Evolutionary conservation across 1,284 basidiomycete genomes (phyloP), one percentile per base, ranked within the genome.

Genomic region (Ceratobasidium papillatum): DNA sequence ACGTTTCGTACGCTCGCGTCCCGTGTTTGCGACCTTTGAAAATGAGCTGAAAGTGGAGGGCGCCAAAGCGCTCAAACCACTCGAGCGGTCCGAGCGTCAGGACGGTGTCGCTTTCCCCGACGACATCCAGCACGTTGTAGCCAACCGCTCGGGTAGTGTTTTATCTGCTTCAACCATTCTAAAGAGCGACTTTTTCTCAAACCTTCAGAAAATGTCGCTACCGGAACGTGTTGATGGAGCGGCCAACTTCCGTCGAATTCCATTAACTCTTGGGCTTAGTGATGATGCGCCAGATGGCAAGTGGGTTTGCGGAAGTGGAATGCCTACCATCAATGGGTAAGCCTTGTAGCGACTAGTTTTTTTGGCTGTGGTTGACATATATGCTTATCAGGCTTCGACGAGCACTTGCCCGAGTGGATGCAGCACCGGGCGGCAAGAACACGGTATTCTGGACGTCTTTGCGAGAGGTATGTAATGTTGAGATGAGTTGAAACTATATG

Each of bases 141-240:
- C 90, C 32, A 93, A 93, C 79, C 90, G 98, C 64, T 88, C 88
- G 4, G 98, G 98, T 5, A 90, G 87, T 75, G 94, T 99, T 76
- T 84, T 99, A 0, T 97, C 95, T 2, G 93, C 94, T 0, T 95
- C 92, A 14, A 97, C 96, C 0, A 98, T 99, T 79, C 86, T 99
- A 80, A 99, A 99, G 85, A 96, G 94, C 74, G 96, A 99, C 82
- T 96, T 98, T 85, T 99, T 99, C 87, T 91, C 90, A 1, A 95
- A 95, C 78, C 81, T 98, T 62, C 96, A 98, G 83, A 98, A 98
- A 84, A 94, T 97, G 90, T 93, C 93, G 12, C 84, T 99, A 3
- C 93, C 94, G 0, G 96, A 98, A 91, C 92, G 95, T 25, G 94
- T 98, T 52, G 94, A 98, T 11, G 96, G 96, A 0, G 89, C 95